Base-by-base conservation (phyloP, 768 basidiomycete genomes). In the Coprinopsis marcescibilis region DNA sequence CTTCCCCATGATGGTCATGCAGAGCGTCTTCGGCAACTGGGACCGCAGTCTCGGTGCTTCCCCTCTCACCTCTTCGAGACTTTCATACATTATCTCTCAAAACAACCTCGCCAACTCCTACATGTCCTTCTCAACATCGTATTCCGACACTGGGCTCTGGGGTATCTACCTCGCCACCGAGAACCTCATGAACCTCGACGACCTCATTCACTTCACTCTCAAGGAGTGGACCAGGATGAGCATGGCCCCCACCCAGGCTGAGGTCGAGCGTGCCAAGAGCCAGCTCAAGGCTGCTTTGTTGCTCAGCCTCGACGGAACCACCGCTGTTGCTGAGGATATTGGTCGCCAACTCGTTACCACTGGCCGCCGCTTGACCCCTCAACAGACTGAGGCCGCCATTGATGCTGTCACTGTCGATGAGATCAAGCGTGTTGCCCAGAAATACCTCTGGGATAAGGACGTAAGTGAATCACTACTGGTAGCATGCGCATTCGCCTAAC, bases 1-100 rank as follows among this genome's bases (percentile, higher is more conserved):
- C 76, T 98, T 90, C 83, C 91, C 94, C 51, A 95, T 99, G 94
- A 83, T 97, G 71, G 93, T 91, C 63, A 89, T 96, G 85, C 90
- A 95, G 66, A 83, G 81, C 59, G 90, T 98, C 69, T 86, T 98
- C 69, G 96, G 96, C 53, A 99, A 98, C 80, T 99, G 96, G 96
- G 95, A 99, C 64, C 83, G 96, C 56, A 89, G 87, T 38, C 82
- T 98, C 57, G 96, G 95, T 57, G 81, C 91, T 39, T 85, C 90
- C 2, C 77, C 90, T 19, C 75, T 96, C 45, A 81, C 95, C 53
- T 92, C 89, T 50, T 96, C 92, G 43, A 82, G 86, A 43, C 83
- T 99, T 45, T 89, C 88, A 20, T 87, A 94, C 66, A 86, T 92
- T 65, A 77, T 98, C 58, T 89, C 91, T 29, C 73, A 77, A 45